Conservation (phyloP, 495 filamentous ascomycete species). For the Penicillium waksmanii region DNA sequence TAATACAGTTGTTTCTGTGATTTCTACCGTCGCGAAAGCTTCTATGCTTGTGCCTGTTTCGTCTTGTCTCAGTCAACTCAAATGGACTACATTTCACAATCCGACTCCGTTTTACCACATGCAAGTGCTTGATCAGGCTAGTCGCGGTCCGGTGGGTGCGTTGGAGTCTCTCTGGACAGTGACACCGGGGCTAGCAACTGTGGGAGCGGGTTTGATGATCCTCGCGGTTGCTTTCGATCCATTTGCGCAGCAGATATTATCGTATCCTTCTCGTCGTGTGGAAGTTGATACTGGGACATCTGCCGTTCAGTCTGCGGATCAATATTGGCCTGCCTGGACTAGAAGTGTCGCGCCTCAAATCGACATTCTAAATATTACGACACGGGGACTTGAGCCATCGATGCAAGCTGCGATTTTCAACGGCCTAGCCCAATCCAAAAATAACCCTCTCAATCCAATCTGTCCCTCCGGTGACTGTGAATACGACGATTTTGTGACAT, state of each 20-base stretch:
- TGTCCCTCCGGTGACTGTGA: slow-evolving; percentile 10
- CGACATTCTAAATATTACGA: not conserved
- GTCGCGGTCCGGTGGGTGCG: slow-evolving; percentile 12
- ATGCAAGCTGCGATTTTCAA: slow-evolving; percentile 8
- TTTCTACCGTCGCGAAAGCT: slow-evolving; percentile 12
- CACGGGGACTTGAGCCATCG: not conserved
- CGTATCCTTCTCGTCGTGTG: slow-evolving; percentile 1
- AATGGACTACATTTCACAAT: slow-evolving; percentile 11
- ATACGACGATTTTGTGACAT: slow-evolving; percentile 13
- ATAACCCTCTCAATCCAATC: slow-evolving; percentile 7
- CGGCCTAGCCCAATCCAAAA: slow-evolving; percentile 1
- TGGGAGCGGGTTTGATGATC: slow-evolving; percentile 8
- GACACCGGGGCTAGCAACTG: not conserved
- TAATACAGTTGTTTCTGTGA: slow-evolving; percentile 13
- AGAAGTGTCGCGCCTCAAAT: not conserved
- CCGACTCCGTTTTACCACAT: slow-evolving; percentile 10
- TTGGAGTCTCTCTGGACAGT: slow-evolving; percentile 8
- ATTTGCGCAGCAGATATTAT: slow-evolving; percentile 17
- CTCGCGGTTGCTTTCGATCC: slow-evolving; percentile 13
- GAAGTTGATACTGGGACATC: not conserved
- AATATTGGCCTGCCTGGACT: not conserved
- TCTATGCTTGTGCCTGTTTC: slow-evolving; percentile 11
- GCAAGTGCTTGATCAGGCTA: slow-evolving; percentile 16
- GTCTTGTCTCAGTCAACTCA: slow-evolving; percentile 17
- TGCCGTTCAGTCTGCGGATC: not conserved